Base-by-base conservation (phyloP, 768 basidiomycete species). In the Lepiota brunneoincarnata region DNA sequence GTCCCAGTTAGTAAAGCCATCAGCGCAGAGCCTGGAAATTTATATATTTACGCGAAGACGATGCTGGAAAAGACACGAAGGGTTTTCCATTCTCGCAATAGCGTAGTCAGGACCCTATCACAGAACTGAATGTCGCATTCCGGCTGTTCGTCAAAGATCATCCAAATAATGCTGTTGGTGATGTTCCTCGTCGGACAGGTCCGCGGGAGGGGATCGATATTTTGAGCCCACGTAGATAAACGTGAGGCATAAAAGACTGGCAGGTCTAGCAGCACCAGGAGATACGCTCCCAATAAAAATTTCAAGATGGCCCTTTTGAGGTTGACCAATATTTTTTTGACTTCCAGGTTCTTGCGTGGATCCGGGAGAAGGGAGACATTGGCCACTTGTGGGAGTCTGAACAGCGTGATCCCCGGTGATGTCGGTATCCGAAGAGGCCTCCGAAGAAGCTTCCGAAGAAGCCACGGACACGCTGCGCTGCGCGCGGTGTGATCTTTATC, bases 201-300 rank as follows among this genome's bases (percentile, higher is more conserved):
- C 3, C 43, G 39, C 6, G 26, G 15, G 15, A 43, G 18, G 14
- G 31, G 50, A n/a, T 51, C 50, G 12, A 21, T 23, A 11, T 15
- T 36, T 20, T 20, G 50, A 7, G 40, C 18, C 50, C 50, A 51
- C 6, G 26, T 43, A 23, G 11, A 21, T 43, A 51, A 11, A 7
- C 50, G 50, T 21, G 50, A 51, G 12, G 51, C 35, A 20, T 44
- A 53, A 24, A 53, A 44, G 11, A 36, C 36, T n/a, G 51, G 51
- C n/a, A 45, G 51, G 23, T 53, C 12, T 6, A 53, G 51, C 12
- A 53, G 51, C 21, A 11, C 26, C 6, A 51, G 28, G n/a, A 51
- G 26, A 31, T 51, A 51, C 4, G 15, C 20, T 20, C 18, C 20
- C 14, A 51, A n/a, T 14, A 43, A 31, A 15, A 3, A 42, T 35